Conservation (phyloP, 2,329 filamentous ascomycete species). For the Fusarium globosum region DNA sequence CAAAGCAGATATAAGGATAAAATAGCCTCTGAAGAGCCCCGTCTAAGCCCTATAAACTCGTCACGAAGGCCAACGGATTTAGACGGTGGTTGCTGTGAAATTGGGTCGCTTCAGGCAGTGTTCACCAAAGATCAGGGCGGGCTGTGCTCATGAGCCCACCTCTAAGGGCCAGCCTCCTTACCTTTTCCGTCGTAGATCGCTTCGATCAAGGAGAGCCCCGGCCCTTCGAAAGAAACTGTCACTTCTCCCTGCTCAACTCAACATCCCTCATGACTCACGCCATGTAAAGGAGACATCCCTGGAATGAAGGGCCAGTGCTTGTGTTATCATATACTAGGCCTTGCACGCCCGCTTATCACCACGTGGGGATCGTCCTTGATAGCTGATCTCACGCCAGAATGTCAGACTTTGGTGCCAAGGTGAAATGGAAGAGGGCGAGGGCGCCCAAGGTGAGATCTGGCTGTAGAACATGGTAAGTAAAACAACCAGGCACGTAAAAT, state of each 20-base stretch:
- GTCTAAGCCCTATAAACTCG: not conserved
- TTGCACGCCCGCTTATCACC: not conserved
- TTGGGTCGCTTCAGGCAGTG: not conserved
- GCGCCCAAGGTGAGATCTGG: constrained; percentile 23
- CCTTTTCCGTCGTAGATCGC: not conserved
- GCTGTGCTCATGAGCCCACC: not conserved
- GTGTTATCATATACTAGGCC: not conserved
- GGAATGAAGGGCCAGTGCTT: not conserved
- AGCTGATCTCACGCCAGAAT: not conserved
- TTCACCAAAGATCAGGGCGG: not conserved
- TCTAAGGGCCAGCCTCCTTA: not conserved
- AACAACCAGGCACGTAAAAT: rapidly evolving
- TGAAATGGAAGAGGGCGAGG: constrained; percentile 9
- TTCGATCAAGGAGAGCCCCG: not conserved
- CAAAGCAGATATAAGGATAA: not conserved
- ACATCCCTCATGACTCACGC: not conserved
- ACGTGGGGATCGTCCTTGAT: not conserved
- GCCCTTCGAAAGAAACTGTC: not conserved
- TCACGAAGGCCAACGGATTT: rapidly evolving
- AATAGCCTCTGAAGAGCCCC: not conserved
- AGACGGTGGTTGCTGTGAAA: not conserved
- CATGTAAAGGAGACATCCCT: not conserved
- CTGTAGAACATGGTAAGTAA: constrained; percentile 18
- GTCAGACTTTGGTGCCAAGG: not conserved
- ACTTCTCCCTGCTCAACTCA: not conserved